Evolutionary conservation across 495 filamentous ascomycete species (phyloP).

Genomic region (Thermochaetoides thermophila): DNA sequence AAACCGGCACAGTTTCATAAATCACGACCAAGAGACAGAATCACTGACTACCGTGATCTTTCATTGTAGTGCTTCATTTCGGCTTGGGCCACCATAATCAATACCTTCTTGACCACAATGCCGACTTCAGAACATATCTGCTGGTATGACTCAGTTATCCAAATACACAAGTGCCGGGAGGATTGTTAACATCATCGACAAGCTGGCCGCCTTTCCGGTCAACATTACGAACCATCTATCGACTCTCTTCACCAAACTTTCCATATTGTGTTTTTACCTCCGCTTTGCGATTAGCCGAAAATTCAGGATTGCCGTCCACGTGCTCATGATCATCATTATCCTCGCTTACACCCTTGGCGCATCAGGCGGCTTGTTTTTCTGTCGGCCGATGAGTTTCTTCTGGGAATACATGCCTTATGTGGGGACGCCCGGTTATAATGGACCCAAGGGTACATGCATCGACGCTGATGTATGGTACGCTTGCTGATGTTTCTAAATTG

Average conservation of each 20-base stretch:
- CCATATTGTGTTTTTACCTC: constrained; percentile 13
- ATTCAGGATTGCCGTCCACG: constrained; percentile 7
- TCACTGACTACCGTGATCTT: too few species aligned
- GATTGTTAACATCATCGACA: background rate
- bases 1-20: too few species aligned
- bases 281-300: constrained; percentile 10
- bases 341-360: constrained; percentile 4
- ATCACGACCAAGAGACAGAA: too few species aligned
- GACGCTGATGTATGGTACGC: constrained; percentile 3
- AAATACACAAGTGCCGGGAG: too few species aligned
- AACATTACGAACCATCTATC: constrained; percentile 5
- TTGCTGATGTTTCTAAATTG: constrained; percentile 7
- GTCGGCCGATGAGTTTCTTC: constrained; percentile 6
- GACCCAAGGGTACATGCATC: constrained; percentile 1
- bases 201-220: constrained; percentile 5
- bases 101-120: too few species aligned
- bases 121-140: too few species aligned
- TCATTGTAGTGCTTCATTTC: too few species aligned
- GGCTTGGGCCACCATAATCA: too few species aligned
- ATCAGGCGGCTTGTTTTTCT: constrained; percentile 9
- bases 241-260: constrained; percentile 11
- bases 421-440: too few species aligned
- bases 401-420: constrained; percentile 4
- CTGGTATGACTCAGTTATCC: too few species aligned
- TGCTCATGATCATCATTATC: constrained; percentile 6